Evolutionary conservation across 768 basidiomycete species (phyloP), one percentile per base, ranked within the genome.

Genomic region (Suillus fuscotomentosus): DNA sequence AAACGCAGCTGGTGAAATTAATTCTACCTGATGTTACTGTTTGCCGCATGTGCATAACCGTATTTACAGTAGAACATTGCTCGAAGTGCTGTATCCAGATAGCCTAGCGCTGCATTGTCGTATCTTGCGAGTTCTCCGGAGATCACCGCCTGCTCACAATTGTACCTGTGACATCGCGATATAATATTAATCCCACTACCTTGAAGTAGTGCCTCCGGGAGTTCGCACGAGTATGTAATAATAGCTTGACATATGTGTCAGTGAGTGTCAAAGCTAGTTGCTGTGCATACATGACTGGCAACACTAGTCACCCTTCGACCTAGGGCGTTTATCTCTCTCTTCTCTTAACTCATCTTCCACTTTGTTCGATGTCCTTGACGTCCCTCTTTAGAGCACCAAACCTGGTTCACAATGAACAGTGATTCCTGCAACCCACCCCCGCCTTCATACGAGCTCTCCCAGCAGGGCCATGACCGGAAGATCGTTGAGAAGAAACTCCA

Each of bases 401-500:
- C 9, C 9, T 41, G 47, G 34, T 15, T 43, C 45, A 54, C 53
- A 22, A 76, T 77, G 75, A 68, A 15, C 50, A 50, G 53, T 65
- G 62, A 76, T 15, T 63, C 34, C 24, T 73, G 69, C 55, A 59
- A 70, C 3, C 79, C 76, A 1, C 76, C 75, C 3, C 82, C 82
- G 1, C 81, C 82, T 1, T 73, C 82, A 1, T 83, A 83, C 71
- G 75, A 82, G 59, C 65, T 71, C 61, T 76, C 78, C 11, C 70
- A 78, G 24, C 70, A 76, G 48, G 76, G 76, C 50, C 84, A 82
- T 55, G 86, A 89, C 71, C 82, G 77, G 56, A 89, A 88, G 74
- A 75, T 83, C 48, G 70, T 79, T 2, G 74, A 75, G 56, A 55
- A 66, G 24, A 31, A 59, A 13, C 24, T 60, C 2, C 71, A 69